These are phyloP conservation scores for Hyaloraphidium curvatum DNA, from an alignment of 192 early-diverging fungal genomes.

Conservation along the genomic window DNA sequence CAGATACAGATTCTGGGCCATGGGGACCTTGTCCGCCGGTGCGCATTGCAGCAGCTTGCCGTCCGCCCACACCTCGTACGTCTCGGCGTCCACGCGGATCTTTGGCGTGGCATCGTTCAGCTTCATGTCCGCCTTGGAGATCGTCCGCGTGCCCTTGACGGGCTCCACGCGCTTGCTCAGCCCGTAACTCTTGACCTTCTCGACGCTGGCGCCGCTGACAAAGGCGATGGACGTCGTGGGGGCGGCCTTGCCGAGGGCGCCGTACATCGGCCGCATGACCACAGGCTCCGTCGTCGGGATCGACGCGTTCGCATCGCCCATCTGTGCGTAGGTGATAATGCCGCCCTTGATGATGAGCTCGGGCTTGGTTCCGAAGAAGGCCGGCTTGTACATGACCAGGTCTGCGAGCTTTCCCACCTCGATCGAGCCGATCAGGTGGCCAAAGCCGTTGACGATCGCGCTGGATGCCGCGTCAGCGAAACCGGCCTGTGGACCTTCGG, in stretches of 20 bases:
- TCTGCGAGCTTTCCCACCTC: conserved; percentile 91
- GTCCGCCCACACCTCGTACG: conserved; percentile 67
- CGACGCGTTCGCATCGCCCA: conserved; percentile 88
- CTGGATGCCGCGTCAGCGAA: conserved; percentile 22
- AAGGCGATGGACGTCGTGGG: conserved; percentile 51
- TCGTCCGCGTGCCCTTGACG: conserved; percentile 52
- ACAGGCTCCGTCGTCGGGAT: conserved; percentile 90
- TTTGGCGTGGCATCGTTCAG: conserved; percentile 58
- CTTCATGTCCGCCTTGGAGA: conserved; percentile 75
- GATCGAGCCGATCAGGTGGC: conserved; percentile 77
- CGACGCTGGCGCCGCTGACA: conserved; percentile 54
- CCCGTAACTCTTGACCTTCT: conserved; percentile 28
- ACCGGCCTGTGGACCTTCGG: neutral
- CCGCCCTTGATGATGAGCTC: conserved; percentile 76
- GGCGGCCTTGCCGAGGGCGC: conserved; percentile 36
- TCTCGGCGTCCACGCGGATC: conserved; percentile 78
- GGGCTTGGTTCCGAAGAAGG: conserved; percentile 78
- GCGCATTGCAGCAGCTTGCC: conserved; percentile 43
- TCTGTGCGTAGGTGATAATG: conserved; percentile 58
- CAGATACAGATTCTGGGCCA: conserved; percentile 46
- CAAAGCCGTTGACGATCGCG: conserved; percentile 69
- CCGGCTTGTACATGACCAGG: conserved; percentile 65
- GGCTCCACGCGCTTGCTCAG: conserved; percentile 45
- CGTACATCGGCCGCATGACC: conserved; percentile 71
- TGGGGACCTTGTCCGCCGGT: conserved; percentile 46